Conservation (phyloP, 2,329 filamentous ascomycete species). For the Verticillium alfalfae region DNA sequence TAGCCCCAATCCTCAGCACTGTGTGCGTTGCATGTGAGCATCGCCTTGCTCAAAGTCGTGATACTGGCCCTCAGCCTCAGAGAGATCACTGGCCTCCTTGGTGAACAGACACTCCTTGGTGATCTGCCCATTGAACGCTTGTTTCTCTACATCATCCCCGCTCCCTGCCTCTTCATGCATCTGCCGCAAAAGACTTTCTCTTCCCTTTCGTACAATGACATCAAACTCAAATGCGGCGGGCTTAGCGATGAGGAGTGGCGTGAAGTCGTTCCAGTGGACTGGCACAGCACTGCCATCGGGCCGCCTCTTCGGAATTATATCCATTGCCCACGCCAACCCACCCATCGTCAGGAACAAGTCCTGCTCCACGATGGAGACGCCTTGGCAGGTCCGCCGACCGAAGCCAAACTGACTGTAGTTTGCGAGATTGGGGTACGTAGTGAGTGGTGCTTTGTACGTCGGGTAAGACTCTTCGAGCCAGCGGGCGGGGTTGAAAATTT, state of each 20-base stretch:
- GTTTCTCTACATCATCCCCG: constrained; percentile 22
- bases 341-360: constrained; percentile 34
- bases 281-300: constrained; percentile 19
- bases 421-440: constrained; percentile 28
- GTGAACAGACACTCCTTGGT: constrained; percentile 7
- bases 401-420: constrained; percentile 47
- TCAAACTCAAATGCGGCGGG: constrained; percentile 32
- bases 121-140: constrained; percentile 13
- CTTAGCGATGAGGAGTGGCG: constrained; percentile 38
- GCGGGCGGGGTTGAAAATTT: constrained; percentile 42
- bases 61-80: constrained; percentile 2
- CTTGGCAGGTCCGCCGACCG: constrained; percentile 43
- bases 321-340: constrained; percentile 29
- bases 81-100: constrained; percentile 3
- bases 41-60: constrained; percentile 9
- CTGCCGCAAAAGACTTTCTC: constrained; percentile 14
- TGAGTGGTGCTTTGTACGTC: constrained; percentile 33
- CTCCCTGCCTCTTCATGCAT: constrained; percentile 28
- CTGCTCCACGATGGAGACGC: constrained; percentile 34
- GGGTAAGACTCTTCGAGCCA: constrained; percentile 35
- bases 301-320: constrained; percentile 23
- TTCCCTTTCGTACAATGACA: constrained; percentile 19
- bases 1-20: too few species aligned
- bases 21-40: not conserved
- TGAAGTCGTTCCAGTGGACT: constrained; percentile 38